phyloP scores from a whole-genome alignment of 768 basidiomycete species.

The Aureoboletus auriporus region DNA sequence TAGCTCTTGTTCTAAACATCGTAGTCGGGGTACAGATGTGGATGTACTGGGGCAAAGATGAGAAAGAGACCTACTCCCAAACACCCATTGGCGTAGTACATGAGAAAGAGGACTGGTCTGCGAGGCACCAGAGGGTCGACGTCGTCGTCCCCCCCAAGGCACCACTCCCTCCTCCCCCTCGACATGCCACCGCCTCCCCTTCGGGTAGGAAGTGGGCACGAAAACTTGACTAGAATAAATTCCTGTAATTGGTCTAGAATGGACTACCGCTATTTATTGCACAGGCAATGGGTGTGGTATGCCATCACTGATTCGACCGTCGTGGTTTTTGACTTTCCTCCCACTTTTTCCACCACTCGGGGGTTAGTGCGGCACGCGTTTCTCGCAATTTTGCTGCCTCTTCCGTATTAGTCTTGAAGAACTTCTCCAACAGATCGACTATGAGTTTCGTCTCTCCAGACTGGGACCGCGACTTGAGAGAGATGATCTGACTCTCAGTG shows the following conservation, averaged over 20 bases:
- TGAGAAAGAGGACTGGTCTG: conserved; percentile 29
- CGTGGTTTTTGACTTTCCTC: conserved; percentile 17
- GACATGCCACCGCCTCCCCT: conserved; percentile 39
- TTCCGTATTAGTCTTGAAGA: conserved; percentile 23
- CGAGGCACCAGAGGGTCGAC: conserved; percentile 33
- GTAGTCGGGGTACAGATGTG: conserved; percentile 84
- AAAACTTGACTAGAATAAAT: conserved; percentile 57
- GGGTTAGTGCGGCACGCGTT: conserved; percentile 18
- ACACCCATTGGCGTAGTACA: conserved; percentile 14
- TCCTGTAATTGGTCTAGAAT: conserved; percentile 12
- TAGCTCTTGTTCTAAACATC: conserved; percentile 78
- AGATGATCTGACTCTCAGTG: conserved; percentile 10
- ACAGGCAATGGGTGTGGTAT: background rate
- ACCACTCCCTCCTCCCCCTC: conserved; percentile 44
- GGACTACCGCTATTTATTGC: conserved; percentile 18
- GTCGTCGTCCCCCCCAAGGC: conserved; percentile 41
- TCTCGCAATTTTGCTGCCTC: conserved; percentile 20
- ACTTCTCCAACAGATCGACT: conserved; percentile 18
- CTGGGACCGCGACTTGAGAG: conserved; percentile 5
- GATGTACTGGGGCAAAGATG: conserved; percentile 71
- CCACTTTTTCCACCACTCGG: conserved; percentile 32
- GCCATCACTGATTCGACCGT: conserved; percentile 1
- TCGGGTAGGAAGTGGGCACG: conserved; percentile 66
- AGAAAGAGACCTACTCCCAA: conserved; percentile 25
- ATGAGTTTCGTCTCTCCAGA: conserved; percentile 13